Conservation (phyloP, 225 moss, liverwort and hornwort species). For the Lunularia cruciata region DNA sequence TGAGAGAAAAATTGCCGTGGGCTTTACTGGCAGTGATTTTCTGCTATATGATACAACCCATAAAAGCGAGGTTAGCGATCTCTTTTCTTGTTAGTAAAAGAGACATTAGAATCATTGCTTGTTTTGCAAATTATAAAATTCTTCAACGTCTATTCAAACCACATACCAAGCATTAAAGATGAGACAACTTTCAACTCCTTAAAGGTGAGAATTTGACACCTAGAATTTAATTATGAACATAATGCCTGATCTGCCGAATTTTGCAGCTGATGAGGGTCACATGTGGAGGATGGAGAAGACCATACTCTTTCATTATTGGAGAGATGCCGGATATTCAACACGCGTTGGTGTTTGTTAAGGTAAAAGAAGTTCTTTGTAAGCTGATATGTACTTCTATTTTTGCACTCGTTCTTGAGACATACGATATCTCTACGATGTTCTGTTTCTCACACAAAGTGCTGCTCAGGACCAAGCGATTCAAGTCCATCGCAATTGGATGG, state of each 20-base stretch:
- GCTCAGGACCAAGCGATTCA: slow-evolving; percentile 74
- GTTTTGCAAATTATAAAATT: too few species aligned
- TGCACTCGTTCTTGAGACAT: not conserved
- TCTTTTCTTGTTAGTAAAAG: not conserved
- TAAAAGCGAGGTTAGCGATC: slow-evolving; percentile 64
- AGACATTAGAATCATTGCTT: too few species aligned
- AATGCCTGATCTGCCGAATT: not conserved
- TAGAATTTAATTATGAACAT: too few species aligned
- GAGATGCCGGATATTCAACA: slow-evolving; percentile 64
- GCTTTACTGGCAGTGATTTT: slow-evolving; percentile 84
- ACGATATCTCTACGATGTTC: not conserved
- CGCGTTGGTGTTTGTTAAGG: slow-evolving; percentile 89
- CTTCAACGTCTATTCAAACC: too few species aligned
- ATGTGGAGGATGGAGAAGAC: slow-evolving; percentile 98
- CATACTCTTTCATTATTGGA: slow-evolving; percentile 76
- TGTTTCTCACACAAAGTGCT: not conserved
- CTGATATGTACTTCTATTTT: not conserved
- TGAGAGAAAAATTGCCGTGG: slow-evolving; percentile 71
- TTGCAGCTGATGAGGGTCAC: slow-evolving; percentile 84
- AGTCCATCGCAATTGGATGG: slow-evolving; percentile 67
- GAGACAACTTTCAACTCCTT: too few species aligned
- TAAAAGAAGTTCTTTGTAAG: slow-evolving; percentile 16
- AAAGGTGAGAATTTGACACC: too few species aligned
- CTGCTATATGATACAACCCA: slow-evolving; percentile 79
- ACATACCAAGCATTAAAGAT: too few species aligned